Base-by-base conservation (phyloP, 352 stramenopile genomes). In the Phytophthora idaei region DNA sequence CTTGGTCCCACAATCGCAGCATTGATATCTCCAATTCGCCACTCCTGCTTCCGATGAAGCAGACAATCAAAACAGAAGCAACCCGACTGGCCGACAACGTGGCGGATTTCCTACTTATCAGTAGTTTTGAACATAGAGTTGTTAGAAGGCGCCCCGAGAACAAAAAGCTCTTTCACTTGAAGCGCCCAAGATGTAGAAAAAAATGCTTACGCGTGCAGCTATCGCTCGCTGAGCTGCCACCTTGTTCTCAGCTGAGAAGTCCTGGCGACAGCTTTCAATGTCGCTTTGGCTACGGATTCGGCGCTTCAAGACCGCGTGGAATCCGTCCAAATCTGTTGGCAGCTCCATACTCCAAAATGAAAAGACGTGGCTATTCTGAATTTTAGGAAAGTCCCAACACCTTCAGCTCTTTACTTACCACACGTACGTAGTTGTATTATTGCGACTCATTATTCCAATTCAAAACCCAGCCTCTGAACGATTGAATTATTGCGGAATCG, bases 61-160 rank as follows among this genome's bases (percentile, higher is more conserved):
- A 94, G 60, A 54, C 86, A 93, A 45, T 92, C 83, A 34, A 86
- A 59, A 31, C 86, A 94, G 56, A 91, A 94, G 55, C 86, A 92
- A 0, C 86, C 86, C 4, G 83, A 78, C 70, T 94, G 83, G 0
- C 85, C 86, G 5, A 89, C 60, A 51, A 88, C 62, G 50, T 92
- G 81, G 5, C 65, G 67, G 36, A 70, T 73, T 15, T 80, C 66
- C 78, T 83, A 21, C 11, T 62, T n/a, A 44, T 31, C 36, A 21
- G 57, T 32, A 57, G 8, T 36, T 21, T 21, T 21, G 21, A 21
- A 21, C 21, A 21, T 21, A 21, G 21, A 21, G 21, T 21, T 21
- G 21, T 36, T 21, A 42, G 4, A 51, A 54, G 39, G 34, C 3
- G n/a, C 17, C 9, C 25, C 11, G 2, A 36, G 17, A 31, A 31